Evolutionary conservation across 2,329 filamentous ascomycete genomes (phyloP).

Genomic region (Sphaerostilbella broomeana): DNA sequence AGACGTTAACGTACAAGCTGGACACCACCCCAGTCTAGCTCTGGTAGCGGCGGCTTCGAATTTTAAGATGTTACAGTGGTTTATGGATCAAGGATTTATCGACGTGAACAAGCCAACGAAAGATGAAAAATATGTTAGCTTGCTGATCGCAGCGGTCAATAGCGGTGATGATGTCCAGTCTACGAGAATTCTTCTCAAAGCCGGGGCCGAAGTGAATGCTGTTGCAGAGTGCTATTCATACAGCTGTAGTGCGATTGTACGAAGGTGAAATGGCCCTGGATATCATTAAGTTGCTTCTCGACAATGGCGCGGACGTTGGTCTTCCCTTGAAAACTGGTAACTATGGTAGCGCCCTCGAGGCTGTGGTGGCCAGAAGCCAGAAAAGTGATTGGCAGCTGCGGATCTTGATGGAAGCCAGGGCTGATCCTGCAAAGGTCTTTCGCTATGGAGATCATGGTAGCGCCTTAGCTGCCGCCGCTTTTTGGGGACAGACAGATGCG

Average conservation of each 20-base stretch:
- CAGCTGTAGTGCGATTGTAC: neutral
- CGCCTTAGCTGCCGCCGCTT: constrained; percentile 7
- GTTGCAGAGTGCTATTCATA: neutral
- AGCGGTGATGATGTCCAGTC: fast-evolving
- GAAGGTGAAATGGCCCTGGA: fast-evolving
- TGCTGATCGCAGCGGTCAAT: neutral
- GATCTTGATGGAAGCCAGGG: constrained; percentile 2
- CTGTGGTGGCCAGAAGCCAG: neutral
- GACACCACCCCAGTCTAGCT: neutral
- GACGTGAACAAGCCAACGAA: neutral
- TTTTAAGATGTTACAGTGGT: neutral
- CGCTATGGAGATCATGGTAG: neutral
- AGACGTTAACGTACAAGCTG: neutral
- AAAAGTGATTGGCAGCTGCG: neutral
- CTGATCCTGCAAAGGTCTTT: neutral
- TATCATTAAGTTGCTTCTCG: neutral
- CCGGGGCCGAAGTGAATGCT: neutral
- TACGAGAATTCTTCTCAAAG: neutral
- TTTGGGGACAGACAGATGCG: neutral
- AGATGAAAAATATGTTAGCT: neutral
- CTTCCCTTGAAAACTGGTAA: neutral
- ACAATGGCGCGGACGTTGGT: neutral
- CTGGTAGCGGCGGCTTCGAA: fast-evolving
- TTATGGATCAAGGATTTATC: neutral
- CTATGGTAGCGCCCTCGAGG: constrained; percentile 3